A percentile compares a stretch with the other conserved stretches of the same genome.
phyloP scores from a whole-genome alignment of 139 green algal genomes.

The Micromonas commoda region DNA sequence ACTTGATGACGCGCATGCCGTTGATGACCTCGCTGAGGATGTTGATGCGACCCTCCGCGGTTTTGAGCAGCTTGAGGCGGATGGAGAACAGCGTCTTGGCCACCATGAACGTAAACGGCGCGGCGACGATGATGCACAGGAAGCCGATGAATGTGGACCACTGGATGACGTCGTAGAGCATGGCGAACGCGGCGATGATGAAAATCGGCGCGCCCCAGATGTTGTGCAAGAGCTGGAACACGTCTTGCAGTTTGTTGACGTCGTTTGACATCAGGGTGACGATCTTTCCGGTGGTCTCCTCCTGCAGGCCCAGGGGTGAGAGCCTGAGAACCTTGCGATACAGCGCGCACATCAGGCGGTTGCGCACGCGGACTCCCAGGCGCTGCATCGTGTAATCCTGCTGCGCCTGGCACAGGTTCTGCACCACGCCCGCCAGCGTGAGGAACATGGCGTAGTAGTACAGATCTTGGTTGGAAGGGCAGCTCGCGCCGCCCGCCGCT shows the following conservation, averaged over 20 bases:
- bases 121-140: constrained; percentile 63
- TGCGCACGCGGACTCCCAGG: constrained; percentile 31
- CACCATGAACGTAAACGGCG: constrained; percentile 58
- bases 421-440: not conserved
- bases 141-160: constrained; percentile 85
- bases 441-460: not conserved
- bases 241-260: constrained; percentile 54
- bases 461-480: not conserved
- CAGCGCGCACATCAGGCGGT: constrained; percentile 71
- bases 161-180: constrained; percentile 77
- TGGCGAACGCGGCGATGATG: constrained; percentile 64
- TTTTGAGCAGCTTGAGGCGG: constrained; percentile 59
- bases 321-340: constrained; percentile 73
- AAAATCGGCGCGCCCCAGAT: constrained; percentile 60
- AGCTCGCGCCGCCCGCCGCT: not conserved
- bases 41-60: constrained; percentile 80
- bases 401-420: constrained; percentile 12
- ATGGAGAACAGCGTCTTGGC: constrained; percentile 57
- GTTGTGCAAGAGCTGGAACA: constrained; percentile 27
- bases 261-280: constrained; percentile 71
- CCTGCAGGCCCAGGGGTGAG: constrained; percentile 28
- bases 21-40: constrained; percentile 81
- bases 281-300: constrained; percentile 45
- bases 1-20: constrained; percentile 51
- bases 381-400: constrained; percentile 13